These are phyloP conservation scores for Cicer arietinum DNA, from an alignment of 306 rosid genomes.

Conservation along the genomic window DNA sequence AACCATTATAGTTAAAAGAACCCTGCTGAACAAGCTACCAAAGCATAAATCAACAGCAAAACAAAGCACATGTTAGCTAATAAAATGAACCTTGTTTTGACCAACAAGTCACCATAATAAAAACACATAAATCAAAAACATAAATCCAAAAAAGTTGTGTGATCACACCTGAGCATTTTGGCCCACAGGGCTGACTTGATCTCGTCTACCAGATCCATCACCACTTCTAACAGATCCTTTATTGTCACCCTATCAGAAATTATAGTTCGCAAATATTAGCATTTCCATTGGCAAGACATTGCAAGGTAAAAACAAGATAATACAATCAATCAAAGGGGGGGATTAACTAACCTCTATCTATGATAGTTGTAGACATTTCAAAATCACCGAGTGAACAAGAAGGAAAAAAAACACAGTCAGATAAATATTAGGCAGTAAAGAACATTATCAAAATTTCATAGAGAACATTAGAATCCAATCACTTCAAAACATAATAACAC, in stretches of 20 bases:
- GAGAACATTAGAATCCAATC: slow-evolving; percentile 19
- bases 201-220: slow-evolving; percentile 76
- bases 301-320: slow-evolving; percentile 16
- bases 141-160: slow-evolving; percentile 26
- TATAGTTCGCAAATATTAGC: slow-evolving; percentile 38
- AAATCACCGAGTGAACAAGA: slow-evolving; percentile 40
- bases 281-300: slow-evolving; percentile 26
- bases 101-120: slow-evolving; percentile 3
- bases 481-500: slow-evolving; percentile 6
- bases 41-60: slow-evolving; percentile 39
- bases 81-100: slow-evolving; percentile 23
- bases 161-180: slow-evolving; percentile 77
- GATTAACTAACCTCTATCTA: slow-evolving; percentile 79
- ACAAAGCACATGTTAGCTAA: slow-evolving; percentile 29
- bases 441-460: slow-evolving; percentile 11
- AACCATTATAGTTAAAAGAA: slow-evolving; percentile 61
- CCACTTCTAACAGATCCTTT: slow-evolving; percentile 85
- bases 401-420: slow-evolving; percentile 38
- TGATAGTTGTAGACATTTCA: slow-evolving; percentile 42
- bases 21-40: slow-evolving; percentile 76
- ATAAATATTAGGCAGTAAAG: slow-evolving; percentile 16
- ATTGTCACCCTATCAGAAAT: slow-evolving; percentile 76
- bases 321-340: slow-evolving; percentile 12
- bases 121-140: slow-evolving; percentile 19
- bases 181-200: slow-evolving; percentile 58